Conservation (phyloP, 345 rosid species). For the Camelina hispida region DNA sequence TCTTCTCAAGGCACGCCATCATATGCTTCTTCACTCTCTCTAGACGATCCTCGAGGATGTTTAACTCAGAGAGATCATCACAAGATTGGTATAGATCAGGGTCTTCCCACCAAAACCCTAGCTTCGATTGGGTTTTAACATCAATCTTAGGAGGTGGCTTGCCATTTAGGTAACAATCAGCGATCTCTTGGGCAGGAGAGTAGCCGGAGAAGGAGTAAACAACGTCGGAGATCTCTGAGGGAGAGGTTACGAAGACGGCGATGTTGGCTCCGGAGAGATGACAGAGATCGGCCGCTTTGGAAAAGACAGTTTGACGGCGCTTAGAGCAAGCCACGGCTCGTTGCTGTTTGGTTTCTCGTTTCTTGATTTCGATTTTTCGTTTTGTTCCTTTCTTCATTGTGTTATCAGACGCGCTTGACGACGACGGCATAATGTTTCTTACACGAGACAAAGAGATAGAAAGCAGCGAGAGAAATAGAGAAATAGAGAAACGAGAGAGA, state of each 20-base stretch:
- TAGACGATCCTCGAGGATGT: background rate
- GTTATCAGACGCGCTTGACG: background rate
- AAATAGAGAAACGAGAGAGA: too few species aligned
- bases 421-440: background rate
- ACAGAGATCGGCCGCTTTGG: conserved; percentile 5
- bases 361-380: background rate
- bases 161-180: background rate
- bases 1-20: background rate
- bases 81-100: background rate
- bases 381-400: background rate
- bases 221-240: background rate
- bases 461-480: background rate
- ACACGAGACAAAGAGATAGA: background rate
- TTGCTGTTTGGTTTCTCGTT: background rate
- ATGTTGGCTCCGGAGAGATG: background rate
- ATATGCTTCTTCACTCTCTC: background rate
- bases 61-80: background rate
- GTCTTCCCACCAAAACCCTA: background rate
- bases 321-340: background rate
- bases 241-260: conserved; percentile 9
- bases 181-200: background rate
- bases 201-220: background rate
- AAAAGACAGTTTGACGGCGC: background rate
- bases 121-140: background rate
- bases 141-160: background rate